Evolutionary conservation across 805 yeast genomes (phyloP), one percentile per base, ranked within the genome.

Genomic region (Myxozyma vanderwaltii): DNA sequence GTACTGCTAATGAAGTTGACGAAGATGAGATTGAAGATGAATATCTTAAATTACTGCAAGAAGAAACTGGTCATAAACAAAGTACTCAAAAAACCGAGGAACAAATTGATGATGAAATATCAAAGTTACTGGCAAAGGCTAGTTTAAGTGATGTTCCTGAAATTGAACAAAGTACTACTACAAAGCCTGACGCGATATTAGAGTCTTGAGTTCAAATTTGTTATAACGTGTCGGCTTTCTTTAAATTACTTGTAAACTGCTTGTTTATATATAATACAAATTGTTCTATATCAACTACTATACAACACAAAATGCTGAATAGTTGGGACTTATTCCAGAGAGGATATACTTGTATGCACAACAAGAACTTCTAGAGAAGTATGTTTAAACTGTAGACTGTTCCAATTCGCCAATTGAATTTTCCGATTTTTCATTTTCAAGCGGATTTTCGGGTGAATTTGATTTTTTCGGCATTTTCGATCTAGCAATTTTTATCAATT

Each of bases 21-120:
- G 76, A 74, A 15, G 69, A 58, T 7, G 77, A 73, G 44, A 51
- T 76, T 15, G 81, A 79, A 27, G 71, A 67, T 5, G 83, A 80
- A 61, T 69, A 77, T 27, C 75, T 71, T 27, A 66, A 65, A 43
- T 55, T 80, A 59, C 71, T 73, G 50, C 58, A 68, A 43, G 73
- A 71, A 40, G 67, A 61, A 19, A 53, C 61, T 21, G 47, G 58
- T 44, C 35, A 52, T 17, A 62, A 65, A 17, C 21, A 21, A 38
- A 17, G 17, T 12, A 56, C 33, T n/a, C 8, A 38, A 13, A 23
- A 33, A 31, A 12, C 12, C 26, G 44, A 33, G 45, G 12, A 45
- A 38, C 29, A n/a, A n/a, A 33, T 6, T 38, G 52, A 21, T 6
- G 63, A 39, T 12, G 58, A 50, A 2, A 49, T 60, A 7, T 35